A percentile compares a stretch with the other conserved stretches of the same genome.
Conservation (phyloP, 176 grass and related monocot genomes). For the Microstegium vimineum region DNA sequence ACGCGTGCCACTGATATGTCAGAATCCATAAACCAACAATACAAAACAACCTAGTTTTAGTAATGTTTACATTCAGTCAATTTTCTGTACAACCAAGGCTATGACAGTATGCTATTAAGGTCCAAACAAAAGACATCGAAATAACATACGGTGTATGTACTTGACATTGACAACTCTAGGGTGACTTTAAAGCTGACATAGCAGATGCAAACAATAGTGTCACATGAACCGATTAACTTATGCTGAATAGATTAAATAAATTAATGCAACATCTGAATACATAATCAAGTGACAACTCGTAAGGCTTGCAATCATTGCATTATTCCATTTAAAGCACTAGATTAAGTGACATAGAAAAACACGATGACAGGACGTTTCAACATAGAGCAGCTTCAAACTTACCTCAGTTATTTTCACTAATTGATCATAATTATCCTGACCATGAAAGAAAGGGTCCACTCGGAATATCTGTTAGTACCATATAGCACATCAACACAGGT, state of each 20-base stretch:
- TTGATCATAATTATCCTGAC: conserved; percentile 92
- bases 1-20: neutral
- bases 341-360: conserved; percentile 1
- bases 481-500: conserved; percentile 11
- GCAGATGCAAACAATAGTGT: neutral
- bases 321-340: neutral
- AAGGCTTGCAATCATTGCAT: neutral
- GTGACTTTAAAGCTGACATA: neutral
- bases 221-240: neutral
- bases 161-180: neutral
- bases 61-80: neutral
- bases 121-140: neutral
- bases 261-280: neutral
- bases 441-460: conserved; percentile 86
- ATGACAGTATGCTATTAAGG: neutral
- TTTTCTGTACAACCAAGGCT: neutral
- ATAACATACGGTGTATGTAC: neutral
- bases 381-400: conserved; percentile 20
- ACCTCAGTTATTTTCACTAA: conserved; percentile 97
- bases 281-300: neutral
- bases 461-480: conserved; percentile 63
- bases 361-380: neutral
- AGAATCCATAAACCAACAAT: neutral
- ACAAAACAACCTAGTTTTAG: neutral
- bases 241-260: neutral